Percentiles rank a stretch among this genome's conserved stretches.
Conservation (phyloP, 202 grass and related monocot species). For the Musa balbisiana region DNA sequence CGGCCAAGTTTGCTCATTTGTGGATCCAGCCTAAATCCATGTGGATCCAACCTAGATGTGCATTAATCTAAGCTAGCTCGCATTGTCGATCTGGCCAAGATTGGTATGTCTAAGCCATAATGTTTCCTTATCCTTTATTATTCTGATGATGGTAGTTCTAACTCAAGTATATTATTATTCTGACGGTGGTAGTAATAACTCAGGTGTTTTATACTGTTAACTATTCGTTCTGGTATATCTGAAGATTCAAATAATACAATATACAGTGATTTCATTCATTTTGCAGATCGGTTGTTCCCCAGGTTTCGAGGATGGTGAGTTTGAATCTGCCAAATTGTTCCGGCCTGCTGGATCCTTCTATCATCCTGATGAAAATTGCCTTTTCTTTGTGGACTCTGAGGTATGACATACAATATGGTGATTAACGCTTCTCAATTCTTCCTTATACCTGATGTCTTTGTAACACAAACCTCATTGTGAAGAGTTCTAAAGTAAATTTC, state of each 20-base stretch:
- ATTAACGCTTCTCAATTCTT: not conserved
- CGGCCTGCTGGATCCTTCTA: conserved; percentile 73
- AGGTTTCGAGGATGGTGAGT: conserved; percentile 90
- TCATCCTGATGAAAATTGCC: conserved; percentile 46
- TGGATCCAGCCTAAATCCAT: too few relatives aligned
- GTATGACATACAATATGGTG: conserved; percentile 27
- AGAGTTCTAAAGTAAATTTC: not conserved
- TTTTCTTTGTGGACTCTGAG: conserved; percentile 92
- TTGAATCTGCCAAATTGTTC: conserved; percentile 79
- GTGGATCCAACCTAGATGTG: too few relatives aligned
- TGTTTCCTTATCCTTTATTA: not conserved
- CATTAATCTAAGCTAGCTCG: too few relatives aligned
- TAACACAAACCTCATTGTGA: not conserved
- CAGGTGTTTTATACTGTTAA: not conserved
- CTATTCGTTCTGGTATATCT: not conserved
- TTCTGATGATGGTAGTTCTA: not conserved
- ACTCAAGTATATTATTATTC: too few relatives aligned
- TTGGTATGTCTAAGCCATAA: too few relatives aligned
- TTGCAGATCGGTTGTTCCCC: conserved; percentile 80
- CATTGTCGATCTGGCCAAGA: too few relatives aligned
- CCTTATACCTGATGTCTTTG: not conserved
- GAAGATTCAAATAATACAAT: not conserved
- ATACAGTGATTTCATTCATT: not conserved
- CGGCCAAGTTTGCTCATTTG: too few relatives aligned
- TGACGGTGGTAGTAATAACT: not conserved